A percentile compares a stretch with the other conserved stretches of the same genome.
Evolutionary conservation across 2,329 filamentous ascomycete species (phyloP).

Genomic region (Colletotrichum orbiculare): DNA sequence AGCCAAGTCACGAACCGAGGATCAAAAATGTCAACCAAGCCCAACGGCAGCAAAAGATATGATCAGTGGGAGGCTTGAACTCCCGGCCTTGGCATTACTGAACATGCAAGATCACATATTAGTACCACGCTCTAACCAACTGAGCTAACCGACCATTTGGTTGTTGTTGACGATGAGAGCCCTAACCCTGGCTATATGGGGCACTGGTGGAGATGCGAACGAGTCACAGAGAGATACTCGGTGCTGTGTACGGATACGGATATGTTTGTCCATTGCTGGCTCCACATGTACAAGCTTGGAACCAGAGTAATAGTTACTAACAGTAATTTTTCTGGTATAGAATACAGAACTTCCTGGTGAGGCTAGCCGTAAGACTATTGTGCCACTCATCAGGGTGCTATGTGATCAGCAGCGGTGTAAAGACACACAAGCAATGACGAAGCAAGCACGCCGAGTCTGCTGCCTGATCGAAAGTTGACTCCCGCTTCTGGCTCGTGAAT

Average conservation of each 20-base stretch:
- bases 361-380: too few relatives aligned
- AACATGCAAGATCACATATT: slow-evolving; percentile 30
- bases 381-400: too few relatives aligned
- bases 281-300: neutral
- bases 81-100: slow-evolving; percentile 36
- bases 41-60: slow-evolving; percentile 1
- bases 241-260: neutral
- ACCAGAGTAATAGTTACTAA: too few relatives aligned
- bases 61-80: slow-evolving; percentile 37
- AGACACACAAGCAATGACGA: too few relatives aligned
- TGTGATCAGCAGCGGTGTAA: too few relatives aligned
- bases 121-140: slow-evolving; percentile 38
- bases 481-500: too few relatives aligned
- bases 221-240: neutral
- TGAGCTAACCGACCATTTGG: slow-evolving; percentile 33
- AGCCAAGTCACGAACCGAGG: neutral
- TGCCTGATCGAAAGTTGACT: too few relatives aligned
- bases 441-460: too few relatives aligned
- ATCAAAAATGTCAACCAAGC: neutral
- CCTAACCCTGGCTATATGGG: neutral
- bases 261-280: neutral
- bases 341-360: too few relatives aligned
- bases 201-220: slow-evolving; percentile 14
- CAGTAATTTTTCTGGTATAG: too few relatives aligned
- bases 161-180: accelerated